Evolutionary conservation across 257 asterid genomes (phyloP).

Genomic region (Linaria vulgaris): DNA sequence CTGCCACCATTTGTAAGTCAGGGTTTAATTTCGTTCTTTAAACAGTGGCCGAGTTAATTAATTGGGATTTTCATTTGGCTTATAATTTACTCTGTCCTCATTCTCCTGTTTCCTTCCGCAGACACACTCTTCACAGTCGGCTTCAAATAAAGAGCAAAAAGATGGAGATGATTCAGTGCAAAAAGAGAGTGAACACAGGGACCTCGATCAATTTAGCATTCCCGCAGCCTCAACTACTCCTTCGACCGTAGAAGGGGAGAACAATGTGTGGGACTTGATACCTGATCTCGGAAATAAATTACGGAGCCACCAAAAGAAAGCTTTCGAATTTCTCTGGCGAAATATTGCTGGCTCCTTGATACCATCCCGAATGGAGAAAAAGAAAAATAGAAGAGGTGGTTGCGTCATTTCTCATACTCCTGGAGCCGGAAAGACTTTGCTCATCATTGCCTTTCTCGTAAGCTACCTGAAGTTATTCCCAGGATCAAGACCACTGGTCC

Average conservation of each 20-base stretch:
- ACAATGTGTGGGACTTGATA: slow-evolving; percentile 85
- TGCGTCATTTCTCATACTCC: slow-evolving; percentile 96
- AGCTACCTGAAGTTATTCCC: slow-evolving; percentile 94
- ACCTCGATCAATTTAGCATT: slow-evolving; percentile 44
- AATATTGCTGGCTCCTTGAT: slow-evolving; percentile 83
- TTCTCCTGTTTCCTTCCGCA: slow-evolving; percentile 22
- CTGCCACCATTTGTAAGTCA: slow-evolving; percentile 85
- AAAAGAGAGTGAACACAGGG: slow-evolving; percentile 38
- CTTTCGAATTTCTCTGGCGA: slow-evolving; percentile 92
- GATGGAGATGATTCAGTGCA: slow-evolving; percentile 48
- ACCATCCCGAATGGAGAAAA: slow-evolving; percentile 74
- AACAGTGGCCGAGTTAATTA: no score
- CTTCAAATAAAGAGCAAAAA: slow-evolving; percentile 56
- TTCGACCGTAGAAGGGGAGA: slow-evolving; percentile 50
- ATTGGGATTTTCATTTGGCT: no score
- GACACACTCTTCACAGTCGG: slow-evolving; percentile 39
- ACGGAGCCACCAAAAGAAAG: slow-evolving; percentile 72
- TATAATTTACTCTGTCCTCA: neutral
- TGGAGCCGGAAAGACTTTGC: slow-evolving; percentile 94
- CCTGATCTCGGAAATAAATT: slow-evolving; percentile 73
- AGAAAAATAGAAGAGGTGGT: slow-evolving; percentile 72
- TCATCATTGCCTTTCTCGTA: slow-evolving; percentile 83
- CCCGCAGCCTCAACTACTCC: slow-evolving; percentile 54
- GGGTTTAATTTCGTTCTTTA: neutral
- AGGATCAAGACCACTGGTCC: slow-evolving; percentile 87